A percentile compares a stretch with the other conserved stretches of the same genome.
These are phyloP conservation scores for Pulveroboletus sp. DNA, from an alignment of 768 basidiomycete species.

Conservation along the genomic window DNA sequence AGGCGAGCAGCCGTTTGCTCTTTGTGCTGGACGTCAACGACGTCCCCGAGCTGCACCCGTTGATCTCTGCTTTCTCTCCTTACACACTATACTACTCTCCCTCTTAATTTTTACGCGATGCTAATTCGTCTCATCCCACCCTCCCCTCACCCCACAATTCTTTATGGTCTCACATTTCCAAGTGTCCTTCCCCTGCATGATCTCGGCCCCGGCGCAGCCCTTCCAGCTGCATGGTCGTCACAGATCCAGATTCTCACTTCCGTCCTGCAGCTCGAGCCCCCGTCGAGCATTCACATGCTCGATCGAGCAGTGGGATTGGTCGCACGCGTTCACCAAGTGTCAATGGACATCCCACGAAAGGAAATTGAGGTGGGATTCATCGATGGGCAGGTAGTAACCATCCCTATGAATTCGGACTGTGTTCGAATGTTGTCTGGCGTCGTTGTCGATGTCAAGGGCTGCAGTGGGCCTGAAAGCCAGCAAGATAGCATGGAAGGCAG, in stretches of 20 bases:
- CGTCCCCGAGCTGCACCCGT: conserved; percentile 13
- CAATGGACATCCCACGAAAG: conserved; percentile 49
- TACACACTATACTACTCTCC: conserved; percentile 23
- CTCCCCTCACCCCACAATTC: conserved; percentile 46
- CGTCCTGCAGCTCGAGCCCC: conserved; percentile 49
- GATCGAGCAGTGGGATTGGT: conserved; percentile 58
- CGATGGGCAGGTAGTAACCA: conserved; percentile 49
- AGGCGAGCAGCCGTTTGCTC: conserved; percentile 9
- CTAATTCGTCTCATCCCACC: conserved; percentile 50
- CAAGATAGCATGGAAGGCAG: conserved; percentile 31
- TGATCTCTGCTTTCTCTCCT: conserved; percentile 1
- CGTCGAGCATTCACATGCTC: conserved; percentile 48
- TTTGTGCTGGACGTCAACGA: conserved; percentile 30
- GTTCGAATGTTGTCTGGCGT: conserved; percentile 46
- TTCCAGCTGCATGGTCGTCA: conserved; percentile 50
- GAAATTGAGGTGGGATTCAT: conserved; percentile 52
- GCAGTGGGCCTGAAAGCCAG: conserved; percentile 33
- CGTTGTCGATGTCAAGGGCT: conserved; percentile 47
- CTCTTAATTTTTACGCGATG: conserved; percentile 40
- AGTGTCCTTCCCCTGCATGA: conserved; percentile 32
- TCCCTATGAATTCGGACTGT: conserved; percentile 42
- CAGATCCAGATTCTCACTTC: conserved; percentile 48
- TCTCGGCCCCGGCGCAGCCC: conserved; percentile 29
- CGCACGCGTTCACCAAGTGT: conserved; percentile 52
- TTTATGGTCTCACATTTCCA: conserved; percentile 54